These are phyloP conservation scores for Cyclotella choctawhatcheeana DNA, from an alignment of 108 stramenopile species.

Conservation along the genomic window DNA sequence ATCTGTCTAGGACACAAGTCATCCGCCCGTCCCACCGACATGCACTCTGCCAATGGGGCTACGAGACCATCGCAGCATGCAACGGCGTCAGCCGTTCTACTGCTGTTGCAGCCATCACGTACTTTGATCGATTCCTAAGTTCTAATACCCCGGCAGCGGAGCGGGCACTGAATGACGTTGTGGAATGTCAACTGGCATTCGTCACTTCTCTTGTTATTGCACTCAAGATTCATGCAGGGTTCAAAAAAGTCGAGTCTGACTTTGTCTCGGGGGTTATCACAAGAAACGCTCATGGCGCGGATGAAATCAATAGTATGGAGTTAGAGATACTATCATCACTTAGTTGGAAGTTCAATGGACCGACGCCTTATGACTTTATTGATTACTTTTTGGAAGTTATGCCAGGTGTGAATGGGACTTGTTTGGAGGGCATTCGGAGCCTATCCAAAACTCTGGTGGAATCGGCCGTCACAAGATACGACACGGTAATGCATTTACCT, in stretches of 20 bases:
- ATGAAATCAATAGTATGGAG: background rate
- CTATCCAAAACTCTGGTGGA: background rate
- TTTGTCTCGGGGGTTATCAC: background rate
- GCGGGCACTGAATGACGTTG: background rate
- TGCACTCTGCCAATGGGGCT: background rate
- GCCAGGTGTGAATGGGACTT: too few relatives aligned
- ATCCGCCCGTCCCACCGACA: background rate
- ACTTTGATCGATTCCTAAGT: background rate
- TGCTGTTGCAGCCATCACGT: background rate
- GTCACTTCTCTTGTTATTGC: background rate
- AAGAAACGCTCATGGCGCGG: background rate
- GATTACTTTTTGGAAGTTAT: background rate
- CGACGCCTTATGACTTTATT: background rate
- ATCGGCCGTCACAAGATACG: background rate
- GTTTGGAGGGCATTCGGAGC: too few relatives aligned
- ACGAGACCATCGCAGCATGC: background rate
- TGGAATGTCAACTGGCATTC: background rate
- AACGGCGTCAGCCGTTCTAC: background rate
- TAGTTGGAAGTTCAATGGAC: background rate
- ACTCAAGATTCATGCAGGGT: background rate
- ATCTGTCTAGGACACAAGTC: background rate
- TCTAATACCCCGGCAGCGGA: background rate
- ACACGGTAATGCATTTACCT: background rate
- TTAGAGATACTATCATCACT: background rate
- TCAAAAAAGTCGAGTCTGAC: background rate